phyloP scores from a whole-genome alignment of 2,329 filamentous ascomycete species.

The Orbilia brochopaga region DNA sequence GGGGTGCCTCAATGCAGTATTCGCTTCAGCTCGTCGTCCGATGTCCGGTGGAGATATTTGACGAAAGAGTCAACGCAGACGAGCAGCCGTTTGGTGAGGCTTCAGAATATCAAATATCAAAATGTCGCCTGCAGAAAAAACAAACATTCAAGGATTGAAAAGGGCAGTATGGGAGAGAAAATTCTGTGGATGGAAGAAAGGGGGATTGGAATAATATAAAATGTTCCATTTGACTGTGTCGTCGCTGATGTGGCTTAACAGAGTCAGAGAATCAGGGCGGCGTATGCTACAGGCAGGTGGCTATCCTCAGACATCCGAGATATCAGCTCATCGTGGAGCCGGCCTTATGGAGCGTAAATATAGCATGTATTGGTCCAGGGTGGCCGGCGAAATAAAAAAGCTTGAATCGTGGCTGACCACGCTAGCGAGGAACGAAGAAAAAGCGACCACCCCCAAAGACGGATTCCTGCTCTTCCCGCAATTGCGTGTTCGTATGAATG shows the following conservation, averaged over 20 bases:
- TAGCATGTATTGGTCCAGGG: conserved; percentile 16
- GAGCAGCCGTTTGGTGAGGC: background rate
- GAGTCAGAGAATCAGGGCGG: background rate
- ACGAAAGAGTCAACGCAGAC: conserved; percentile 11
- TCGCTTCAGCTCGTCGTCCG: conserved; percentile 43
- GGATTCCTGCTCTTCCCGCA: conserved; percentile 8
- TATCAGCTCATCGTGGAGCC: background rate
- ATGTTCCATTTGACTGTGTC: too few species aligned
- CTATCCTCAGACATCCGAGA: background rate
- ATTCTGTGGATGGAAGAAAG: too few species aligned
- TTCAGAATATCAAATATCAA: too few species aligned
- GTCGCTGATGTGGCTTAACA: conserved; percentile 2
- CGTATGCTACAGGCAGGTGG: background rate
- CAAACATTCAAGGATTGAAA: too few species aligned
- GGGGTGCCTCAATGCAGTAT: conserved; percentile 30
- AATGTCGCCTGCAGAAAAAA: too few species aligned
- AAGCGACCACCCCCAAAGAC: conserved; percentile 4
- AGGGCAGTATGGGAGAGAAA: too few species aligned
- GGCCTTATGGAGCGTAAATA: conserved; percentile 23
- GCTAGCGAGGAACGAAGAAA: conserved; percentile 7
- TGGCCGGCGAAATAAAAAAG: background rate
- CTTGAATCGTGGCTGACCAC: conserved; percentile 3
- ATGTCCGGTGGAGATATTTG: conserved; percentile 31
- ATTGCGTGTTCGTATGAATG: conserved; percentile 10
- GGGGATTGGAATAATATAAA: too few species aligned